Base-by-base conservation (phyloP, 169 alveolate genomes). In the Eimeria sp. region DNA sequence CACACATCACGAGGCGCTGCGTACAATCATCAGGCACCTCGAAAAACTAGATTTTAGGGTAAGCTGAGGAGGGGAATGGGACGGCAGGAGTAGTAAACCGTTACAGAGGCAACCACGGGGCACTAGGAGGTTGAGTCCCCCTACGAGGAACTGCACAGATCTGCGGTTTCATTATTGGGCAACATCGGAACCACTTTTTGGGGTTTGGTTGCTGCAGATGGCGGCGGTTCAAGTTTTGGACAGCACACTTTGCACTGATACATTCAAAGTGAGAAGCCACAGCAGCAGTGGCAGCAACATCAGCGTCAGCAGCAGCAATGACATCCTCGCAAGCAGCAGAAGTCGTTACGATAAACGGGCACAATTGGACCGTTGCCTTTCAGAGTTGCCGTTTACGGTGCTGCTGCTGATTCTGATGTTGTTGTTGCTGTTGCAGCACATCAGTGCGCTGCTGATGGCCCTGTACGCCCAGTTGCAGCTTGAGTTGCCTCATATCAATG, bases 401-500 rank as follows among this genome's bases (percentile, higher is more conserved):
- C 20, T 54, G 61, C 61, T 54, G 61, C 4, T 54, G 1, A 0
- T 54, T 1, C 54, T 49, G 73, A 27, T 80, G 70, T 10, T 16
- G 58, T 20, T 67, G 61, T 22, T 89, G 58, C 30, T 89, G 73
- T 87, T 95, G 87, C 98, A 98, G 96, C 99, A 98, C 96, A 97
- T 99, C 87, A 98, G 99, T 40, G 99, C 99, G 18, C 95, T 98
- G 89, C 97, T 99, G 51, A 95, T 99, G 65, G 99, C 99, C 11
- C 95, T 99, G 83, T 98, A 99, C 65, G 99, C 99, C 43, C 99
- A 98, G 98, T 98, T 99, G 92, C 98, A 98, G 87, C 96, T 99
- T 72, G 99, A 99, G 73, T 97, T 99, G 98, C 99, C 99, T 5
- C 99, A 99, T 92, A 96, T 99, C 43, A 99, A 99, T 89, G 99